phyloP scores from a whole-genome alignment of 805 yeast species.

The Candida koratica region DNA sequence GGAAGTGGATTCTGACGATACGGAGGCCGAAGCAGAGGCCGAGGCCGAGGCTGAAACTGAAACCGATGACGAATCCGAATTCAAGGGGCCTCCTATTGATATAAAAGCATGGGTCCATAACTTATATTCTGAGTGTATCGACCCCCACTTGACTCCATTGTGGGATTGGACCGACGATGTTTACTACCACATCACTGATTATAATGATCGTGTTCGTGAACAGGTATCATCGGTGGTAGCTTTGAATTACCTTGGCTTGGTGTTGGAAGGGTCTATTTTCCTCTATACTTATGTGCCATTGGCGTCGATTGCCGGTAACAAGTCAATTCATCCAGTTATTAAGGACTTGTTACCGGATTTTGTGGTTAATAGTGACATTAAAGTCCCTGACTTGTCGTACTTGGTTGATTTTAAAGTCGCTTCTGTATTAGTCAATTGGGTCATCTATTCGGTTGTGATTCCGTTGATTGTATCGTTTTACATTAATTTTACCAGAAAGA shows the following conservation, averaged over 20 bases:
- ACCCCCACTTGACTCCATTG: conserved; percentile 21
- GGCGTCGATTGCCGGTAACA: conserved; percentile 33
- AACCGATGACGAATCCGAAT: too few relatives aligned
- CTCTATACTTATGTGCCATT: conserved; percentile 32
- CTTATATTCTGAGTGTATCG: conserved; percentile 32
- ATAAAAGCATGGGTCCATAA: conserved; percentile 36
- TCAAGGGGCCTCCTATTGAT: conserved; percentile 38
- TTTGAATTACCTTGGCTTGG: conserved; percentile 30
- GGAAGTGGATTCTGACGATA: conserved; percentile 21
- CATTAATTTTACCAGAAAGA: conserved; percentile 48
- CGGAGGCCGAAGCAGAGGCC: conserved; percentile 23
- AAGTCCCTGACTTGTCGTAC: conserved; percentile 35
- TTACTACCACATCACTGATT: conserved; percentile 34
- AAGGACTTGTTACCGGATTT: conserved; percentile 27
- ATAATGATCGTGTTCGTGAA: conserved; percentile 37
- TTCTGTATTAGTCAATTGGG: conserved; percentile 40
- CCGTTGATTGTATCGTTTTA: conserved; percentile 48
- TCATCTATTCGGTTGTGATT: conserved; percentile 31
- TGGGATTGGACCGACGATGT: conserved; percentile 32
- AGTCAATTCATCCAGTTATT: conserved; percentile 33
- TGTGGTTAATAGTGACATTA: conserved; percentile 8
- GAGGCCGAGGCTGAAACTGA: conserved; percentile 27
- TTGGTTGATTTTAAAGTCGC: conserved; percentile 27
- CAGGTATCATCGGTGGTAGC: conserved; percentile 34
- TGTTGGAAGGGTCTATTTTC: conserved; percentile 28